These are phyloP conservation scores for Pleoardoris graminearum DNA, from an alignment of 2,329 filamentous ascomycete genomes.

Conservation along the genomic window DNA sequence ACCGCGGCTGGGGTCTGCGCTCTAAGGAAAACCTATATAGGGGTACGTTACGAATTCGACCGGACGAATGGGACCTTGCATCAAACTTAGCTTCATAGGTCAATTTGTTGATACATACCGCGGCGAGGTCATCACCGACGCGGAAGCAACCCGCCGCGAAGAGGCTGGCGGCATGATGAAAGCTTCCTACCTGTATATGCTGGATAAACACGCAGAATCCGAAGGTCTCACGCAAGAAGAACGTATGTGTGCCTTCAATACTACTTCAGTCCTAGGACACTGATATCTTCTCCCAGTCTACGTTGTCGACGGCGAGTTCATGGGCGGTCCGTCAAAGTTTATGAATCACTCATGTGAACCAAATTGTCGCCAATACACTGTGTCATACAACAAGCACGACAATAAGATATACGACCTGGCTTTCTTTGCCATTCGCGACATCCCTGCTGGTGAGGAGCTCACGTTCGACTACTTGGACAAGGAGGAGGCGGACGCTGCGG, in stretches of 20 bases:
- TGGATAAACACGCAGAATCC: constrained; percentile 77
- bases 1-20: constrained; percentile 79
- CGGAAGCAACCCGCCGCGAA: constrained; percentile 67
- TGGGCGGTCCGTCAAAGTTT: constrained; percentile 77
- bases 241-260: not conserved
- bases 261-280: not conserved
- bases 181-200: constrained; percentile 62
- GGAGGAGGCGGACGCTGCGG: constrained; percentile 48
- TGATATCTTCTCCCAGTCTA: constrained; percentile 33
- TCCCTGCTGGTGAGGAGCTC: constrained; percentile 68
- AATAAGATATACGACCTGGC: constrained; percentile 75
- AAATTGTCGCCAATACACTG: constrained; percentile 77
- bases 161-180: constrained; percentile 60
- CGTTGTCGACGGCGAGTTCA: constrained; percentile 68
- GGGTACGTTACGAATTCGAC: constrained; percentile 38
- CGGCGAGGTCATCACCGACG: constrained; percentile 59
- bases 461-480: constrained; percentile 81
- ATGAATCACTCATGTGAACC: constrained; percentile 83
- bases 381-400: constrained; percentile 76
- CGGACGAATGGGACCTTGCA: not conserved
- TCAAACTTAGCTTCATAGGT: constrained; percentile 34
- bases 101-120: constrained; percentile 82
- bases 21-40: constrained; percentile 65
- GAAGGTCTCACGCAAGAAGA: constrained; percentile 51
- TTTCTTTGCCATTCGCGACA: constrained; percentile 71